Percentiles rank a stretch among this genome's conserved stretches.
phyloP scores from a whole-genome alignment of 192 early-diverging fungal genomes.

The Coemansia sp. region DNA sequence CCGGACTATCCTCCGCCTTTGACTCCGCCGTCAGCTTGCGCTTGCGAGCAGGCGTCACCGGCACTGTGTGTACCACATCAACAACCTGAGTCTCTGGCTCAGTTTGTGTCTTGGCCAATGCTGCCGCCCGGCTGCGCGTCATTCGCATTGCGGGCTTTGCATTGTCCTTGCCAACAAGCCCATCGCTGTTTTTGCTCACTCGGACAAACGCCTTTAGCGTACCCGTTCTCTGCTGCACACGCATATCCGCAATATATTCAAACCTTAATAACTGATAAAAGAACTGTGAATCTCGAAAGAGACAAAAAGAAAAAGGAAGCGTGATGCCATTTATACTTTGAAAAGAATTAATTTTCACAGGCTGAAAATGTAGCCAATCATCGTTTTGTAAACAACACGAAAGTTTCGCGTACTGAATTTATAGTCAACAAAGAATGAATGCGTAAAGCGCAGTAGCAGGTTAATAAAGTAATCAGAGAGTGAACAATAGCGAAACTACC shows the following conservation, averaged over 20 bases:
- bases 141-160: slow-evolving; percentile 17
- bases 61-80: background rate
- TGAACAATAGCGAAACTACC: slow-evolving; percentile 26
- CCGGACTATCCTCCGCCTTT: background rate
- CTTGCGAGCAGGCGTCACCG: slow-evolving; percentile 20
- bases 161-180: slow-evolving; percentile 13
- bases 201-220: slow-evolving; percentile 44
- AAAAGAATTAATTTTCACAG: too few species aligned
- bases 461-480: background rate
- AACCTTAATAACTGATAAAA: background rate
- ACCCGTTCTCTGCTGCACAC: slow-evolving; percentile 9
- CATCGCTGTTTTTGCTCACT: slow-evolving; percentile 45
- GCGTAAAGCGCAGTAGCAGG: background rate
- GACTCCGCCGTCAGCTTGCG: slow-evolving; percentile 18
- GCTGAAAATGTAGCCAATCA: background rate
- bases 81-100: background rate
- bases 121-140: slow-evolving; percentile 38
- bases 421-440: background rate
- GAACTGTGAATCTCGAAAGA: background rate
- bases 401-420: background rate
- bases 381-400: background rate
- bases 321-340: too few species aligned
- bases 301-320: background rate
- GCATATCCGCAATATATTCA: background rate
- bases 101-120: background rate